Evolutionary conservation across 306 rosid species (phyloP).

Genomic region (Arachis stenosperma): DNA sequence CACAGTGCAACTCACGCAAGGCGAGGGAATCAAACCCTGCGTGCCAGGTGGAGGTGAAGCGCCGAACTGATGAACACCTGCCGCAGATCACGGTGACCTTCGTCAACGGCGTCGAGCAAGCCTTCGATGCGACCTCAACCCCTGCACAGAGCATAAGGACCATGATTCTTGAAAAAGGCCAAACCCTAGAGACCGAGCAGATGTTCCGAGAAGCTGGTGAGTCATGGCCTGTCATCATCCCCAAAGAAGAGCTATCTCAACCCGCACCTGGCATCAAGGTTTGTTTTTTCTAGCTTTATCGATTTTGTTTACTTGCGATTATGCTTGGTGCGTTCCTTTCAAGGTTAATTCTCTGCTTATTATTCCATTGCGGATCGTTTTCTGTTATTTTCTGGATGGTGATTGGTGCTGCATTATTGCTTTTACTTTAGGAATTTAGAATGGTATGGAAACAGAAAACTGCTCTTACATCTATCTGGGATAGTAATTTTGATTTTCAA

Average conservation of each 20-base stretch:
- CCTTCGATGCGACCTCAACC: slow-evolving; percentile 75
- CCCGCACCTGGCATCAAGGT: slow-evolving; percentile 70
- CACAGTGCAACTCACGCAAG: slow-evolving; percentile 89
- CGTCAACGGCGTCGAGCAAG: slow-evolving; percentile 78
- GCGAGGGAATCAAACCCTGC: slow-evolving; percentile 90
- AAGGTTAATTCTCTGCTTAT: background rate
- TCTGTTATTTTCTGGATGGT: background rate
- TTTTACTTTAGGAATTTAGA: no score
- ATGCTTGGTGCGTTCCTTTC: no score
- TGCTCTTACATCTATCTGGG: background rate
- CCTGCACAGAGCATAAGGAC: slow-evolving; percentile 72
- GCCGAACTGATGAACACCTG: slow-evolving; percentile 71
- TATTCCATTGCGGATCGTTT: background rate
- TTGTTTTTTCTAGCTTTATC: slow-evolving; percentile 8
- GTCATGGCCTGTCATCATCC: slow-evolving; percentile 79
- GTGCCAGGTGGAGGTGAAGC: slow-evolving; percentile 80
- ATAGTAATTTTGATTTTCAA: background rate
- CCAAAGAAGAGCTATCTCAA: slow-evolving; percentile 65
- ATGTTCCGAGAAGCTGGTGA: slow-evolving; percentile 90
- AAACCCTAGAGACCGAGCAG: slow-evolving; percentile 71
- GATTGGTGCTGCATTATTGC: background rate
- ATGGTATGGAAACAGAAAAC: no score
- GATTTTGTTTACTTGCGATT: background rate
- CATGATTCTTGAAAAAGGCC: slow-evolving; percentile 86
- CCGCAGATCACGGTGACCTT: slow-evolving; percentile 90